A percentile compares a stretch with the other conserved stretches of the same genome.
Conservation (phyloP, 2,329 filamentous ascomycete genomes). For the Teratosphaeria epicoccoides region DNA sequence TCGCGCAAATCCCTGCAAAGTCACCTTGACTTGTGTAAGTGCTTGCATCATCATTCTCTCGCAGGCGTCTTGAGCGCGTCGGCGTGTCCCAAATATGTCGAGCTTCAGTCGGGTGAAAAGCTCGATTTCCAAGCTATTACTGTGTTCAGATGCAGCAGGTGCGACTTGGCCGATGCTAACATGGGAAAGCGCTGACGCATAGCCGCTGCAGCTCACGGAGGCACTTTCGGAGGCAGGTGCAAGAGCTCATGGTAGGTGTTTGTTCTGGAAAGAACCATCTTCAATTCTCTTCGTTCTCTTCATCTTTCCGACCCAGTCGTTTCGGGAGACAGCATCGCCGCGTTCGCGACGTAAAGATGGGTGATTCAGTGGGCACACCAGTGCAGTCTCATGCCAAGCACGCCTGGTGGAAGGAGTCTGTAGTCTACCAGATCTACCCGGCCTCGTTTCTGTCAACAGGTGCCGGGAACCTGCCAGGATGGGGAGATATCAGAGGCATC, state of each 20-base stretch:
- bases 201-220: background rate
- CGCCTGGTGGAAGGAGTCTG: slow-evolving; percentile 30
- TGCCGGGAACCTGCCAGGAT: slow-evolving; percentile 40
- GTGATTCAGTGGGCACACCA: background rate
- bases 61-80: background rate
- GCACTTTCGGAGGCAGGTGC: background rate
- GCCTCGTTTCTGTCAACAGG: slow-evolving; percentile 50
- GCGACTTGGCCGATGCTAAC: background rate
- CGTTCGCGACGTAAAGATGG: background rate
- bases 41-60: background rate
- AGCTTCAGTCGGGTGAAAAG: too few species aligned
- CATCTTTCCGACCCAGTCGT: background rate
- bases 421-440: slow-evolving; percentile 45
- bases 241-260: background rate
- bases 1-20: background rate
- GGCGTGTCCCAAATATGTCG: background rate
- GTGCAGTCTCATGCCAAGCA: background rate
- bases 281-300: background rate
- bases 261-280: background rate
- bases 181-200: background rate
- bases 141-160: too few species aligned
- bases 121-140: too few species aligned
- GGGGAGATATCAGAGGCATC: slow-evolving; percentile 56
- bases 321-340: background rate
- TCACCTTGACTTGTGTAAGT: background rate